Percentiles rank a stretch among this genome's conserved stretches.
Evolutionary conservation across 225 moss, liverwort and hornwort species (phyloP).

Genomic region (Bryum argenteum): DNA sequence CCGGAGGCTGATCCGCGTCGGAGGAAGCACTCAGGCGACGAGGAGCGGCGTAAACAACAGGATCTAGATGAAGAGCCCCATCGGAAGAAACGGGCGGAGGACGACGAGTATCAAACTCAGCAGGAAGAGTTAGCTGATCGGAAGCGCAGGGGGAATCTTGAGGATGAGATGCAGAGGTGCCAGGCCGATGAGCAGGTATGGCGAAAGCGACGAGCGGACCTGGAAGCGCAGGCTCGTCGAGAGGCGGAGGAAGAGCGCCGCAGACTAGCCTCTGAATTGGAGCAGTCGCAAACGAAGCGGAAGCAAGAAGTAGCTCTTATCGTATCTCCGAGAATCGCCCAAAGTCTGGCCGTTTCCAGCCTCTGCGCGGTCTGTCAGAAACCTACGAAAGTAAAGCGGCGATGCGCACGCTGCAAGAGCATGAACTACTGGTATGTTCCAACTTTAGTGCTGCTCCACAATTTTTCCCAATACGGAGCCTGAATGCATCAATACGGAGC

Average conservation of each 20-base stretch:
- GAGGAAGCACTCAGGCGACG: slow-evolving; percentile 45
- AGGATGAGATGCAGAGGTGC: slow-evolving; percentile 47
- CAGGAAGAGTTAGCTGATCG: slow-evolving; percentile 48
- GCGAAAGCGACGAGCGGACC: slow-evolving; percentile 49
- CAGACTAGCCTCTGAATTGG: slow-evolving; percentile 27
- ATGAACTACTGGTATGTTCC: slow-evolving; percentile 75
- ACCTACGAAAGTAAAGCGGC: slow-evolving; percentile 50
- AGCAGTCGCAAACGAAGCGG: slow-evolving; percentile 31
- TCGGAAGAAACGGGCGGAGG: slow-evolving; percentile 33
- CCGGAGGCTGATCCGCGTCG: slow-evolving; percentile 27
- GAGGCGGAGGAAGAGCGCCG: slow-evolving; percentile 46
- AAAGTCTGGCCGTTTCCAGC: neutral
- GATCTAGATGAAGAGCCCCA: slow-evolving; percentile 20
- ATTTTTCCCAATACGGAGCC: too few relatives aligned
- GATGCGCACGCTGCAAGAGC: slow-evolving; percentile 89
- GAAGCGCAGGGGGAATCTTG: slow-evolving; percentile 59
- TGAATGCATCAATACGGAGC: too few relatives aligned
- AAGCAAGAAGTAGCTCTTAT: slow-evolving; percentile 30
- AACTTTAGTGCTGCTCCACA: too few relatives aligned
- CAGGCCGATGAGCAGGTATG: slow-evolving; percentile 48
- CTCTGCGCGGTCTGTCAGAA: slow-evolving; percentile 69
- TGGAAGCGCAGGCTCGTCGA: slow-evolving; percentile 44
- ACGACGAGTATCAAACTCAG: slow-evolving; percentile 33
- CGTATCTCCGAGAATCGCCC: neutral
- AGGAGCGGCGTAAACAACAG: slow-evolving; percentile 52